Percentiles rank a stretch among this genome's conserved stretches.
These are phyloP conservation scores for Protomyces macrosporus DNA, from an alignment of 1,139 yeast genomes.

Conservation along the genomic window DNA sequence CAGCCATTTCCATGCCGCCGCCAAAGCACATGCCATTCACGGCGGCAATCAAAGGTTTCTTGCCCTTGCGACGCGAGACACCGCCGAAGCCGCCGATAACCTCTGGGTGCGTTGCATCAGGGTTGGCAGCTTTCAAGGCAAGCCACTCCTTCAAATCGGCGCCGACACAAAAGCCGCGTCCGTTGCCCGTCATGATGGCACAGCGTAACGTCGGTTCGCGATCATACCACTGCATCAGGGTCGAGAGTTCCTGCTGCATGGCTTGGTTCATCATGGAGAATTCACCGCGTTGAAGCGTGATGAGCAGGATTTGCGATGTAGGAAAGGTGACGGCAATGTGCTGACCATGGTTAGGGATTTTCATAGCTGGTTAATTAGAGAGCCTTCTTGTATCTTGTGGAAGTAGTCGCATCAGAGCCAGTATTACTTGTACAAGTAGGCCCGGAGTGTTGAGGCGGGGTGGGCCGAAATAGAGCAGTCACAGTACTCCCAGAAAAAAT, in stretches of 20 bases:
- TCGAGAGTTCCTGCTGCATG: constrained; percentile 24
- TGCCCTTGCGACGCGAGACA: constrained; percentile 35
- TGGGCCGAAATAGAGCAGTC: too few relatives aligned
- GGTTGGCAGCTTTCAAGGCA: constrained; percentile 6
- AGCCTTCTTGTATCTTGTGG: too few relatives aligned
- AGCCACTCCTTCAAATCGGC: constrained; percentile 38
- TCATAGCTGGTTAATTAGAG: background rate
- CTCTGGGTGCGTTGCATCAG: background rate
- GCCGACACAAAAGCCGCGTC: constrained; percentile 38
- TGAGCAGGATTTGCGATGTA: constrained; percentile 8
- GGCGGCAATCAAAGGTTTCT: constrained; percentile 38
- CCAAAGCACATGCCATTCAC: constrained; percentile 38
- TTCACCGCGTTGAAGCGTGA: constrained; percentile 23
- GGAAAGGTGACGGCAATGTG: constrained; percentile 13
- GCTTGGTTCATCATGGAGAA: constrained; percentile 26
- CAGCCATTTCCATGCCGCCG: constrained; percentile 38
- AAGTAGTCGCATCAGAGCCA: too few relatives aligned
- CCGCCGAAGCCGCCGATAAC: constrained; percentile 37
- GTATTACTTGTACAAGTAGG: too few relatives aligned
- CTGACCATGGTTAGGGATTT: background rate
- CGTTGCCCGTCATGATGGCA: constrained; percentile 38
- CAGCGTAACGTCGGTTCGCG: constrained; percentile 34
- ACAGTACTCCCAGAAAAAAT: too few relatives aligned
- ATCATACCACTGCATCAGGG: constrained; percentile 35
- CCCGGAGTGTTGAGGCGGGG: too few relatives aligned